phyloP scores from a whole-genome alignment of 169 alveolate species.

The Theileria equi region DNA sequence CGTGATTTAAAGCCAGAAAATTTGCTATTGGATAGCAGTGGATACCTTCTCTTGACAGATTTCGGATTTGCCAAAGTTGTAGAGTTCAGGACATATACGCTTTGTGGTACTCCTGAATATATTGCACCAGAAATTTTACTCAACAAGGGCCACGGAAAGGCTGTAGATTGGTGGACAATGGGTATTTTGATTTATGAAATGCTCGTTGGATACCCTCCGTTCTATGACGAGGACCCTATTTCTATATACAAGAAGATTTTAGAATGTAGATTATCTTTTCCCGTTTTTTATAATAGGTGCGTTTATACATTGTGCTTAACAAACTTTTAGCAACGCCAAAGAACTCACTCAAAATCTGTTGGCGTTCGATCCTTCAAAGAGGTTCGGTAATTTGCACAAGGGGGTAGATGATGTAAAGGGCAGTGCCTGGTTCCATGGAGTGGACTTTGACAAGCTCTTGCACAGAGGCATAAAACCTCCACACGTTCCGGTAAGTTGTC shows the following conservation, averaged over 20 bases:
- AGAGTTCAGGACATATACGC: conserved; percentile 95
- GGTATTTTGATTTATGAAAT: conserved; percentile 96
- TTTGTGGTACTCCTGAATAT: conserved; percentile 99
- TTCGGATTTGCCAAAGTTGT: conserved; percentile 99
- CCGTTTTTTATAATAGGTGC: conserved; percentile 85
- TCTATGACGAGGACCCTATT: conserved; percentile 96
- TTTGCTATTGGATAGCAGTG: conserved; percentile 93
- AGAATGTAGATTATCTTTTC: conserved; percentile 93
- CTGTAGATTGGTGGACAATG: conserved; percentile 99
- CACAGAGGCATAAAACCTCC: conserved; percentile 81
- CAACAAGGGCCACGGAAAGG: conserved; percentile 92
- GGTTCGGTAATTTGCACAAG: conserved; percentile 92
- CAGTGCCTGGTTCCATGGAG: conserved; percentile 83
- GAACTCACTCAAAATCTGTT: conserved; percentile 89
- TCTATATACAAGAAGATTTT: conserved; percentile 94
- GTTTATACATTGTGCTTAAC: background rate
- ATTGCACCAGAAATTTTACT: conserved; percentile 99
- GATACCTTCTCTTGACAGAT: conserved; percentile 97
- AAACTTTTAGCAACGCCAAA: conserved; percentile 71
- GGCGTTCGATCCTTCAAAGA: conserved; percentile 89
- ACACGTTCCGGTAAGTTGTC: conserved; percentile 73
- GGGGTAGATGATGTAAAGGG: conserved; percentile 92
- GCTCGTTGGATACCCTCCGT: conserved; percentile 98
- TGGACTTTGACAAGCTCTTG: conserved; percentile 79
- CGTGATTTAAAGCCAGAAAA: conserved; percentile 97